phyloP scores from a whole-genome alignment of 177 flowering plant genomes.

The Tripterygium wilfordii region DNA sequence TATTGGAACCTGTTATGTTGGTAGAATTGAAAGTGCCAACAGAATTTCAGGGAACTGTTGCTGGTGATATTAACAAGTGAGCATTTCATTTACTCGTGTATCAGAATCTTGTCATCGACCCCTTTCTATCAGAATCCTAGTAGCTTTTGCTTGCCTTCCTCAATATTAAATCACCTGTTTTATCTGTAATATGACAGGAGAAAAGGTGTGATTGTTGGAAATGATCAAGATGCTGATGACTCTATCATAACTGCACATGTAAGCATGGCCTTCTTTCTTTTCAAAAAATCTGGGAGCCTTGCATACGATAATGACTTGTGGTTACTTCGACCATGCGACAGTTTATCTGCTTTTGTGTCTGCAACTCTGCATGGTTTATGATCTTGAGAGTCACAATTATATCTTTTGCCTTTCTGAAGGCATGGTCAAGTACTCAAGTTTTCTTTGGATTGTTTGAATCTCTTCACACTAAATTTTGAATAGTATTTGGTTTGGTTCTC shows the following conservation, averaged over 20 bases:
- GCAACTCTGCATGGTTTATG: no score
- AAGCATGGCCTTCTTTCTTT: slow-evolving; percentile 20
- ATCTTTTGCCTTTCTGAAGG: no score
- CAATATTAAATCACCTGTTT: slow-evolving; percentile 5
- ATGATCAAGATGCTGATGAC: slow-evolving; percentile 98
- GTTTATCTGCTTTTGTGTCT: no score
- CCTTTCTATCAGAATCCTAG: background rate
- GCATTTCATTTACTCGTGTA: slow-evolving; percentile 19
- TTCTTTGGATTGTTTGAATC: no score
- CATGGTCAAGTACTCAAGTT: no score
- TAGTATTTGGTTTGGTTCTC: no score
- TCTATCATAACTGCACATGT: slow-evolving; percentile 80
- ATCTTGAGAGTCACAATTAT: no score
- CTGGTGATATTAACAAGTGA: slow-evolving; percentile 96
- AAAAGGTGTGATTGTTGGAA: slow-evolving; percentile 92
- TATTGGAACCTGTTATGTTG: slow-evolving; percentile 91
- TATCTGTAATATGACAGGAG: slow-evolving; percentile 45
- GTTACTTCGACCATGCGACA: no score
- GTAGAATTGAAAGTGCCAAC: slow-evolving; percentile 92
- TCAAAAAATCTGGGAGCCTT: background rate
- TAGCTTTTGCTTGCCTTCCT: background rate
- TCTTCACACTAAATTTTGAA: no score
- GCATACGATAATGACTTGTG: no score
- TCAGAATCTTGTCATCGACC: no score
- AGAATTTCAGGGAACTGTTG: slow-evolving; percentile 95